Base-by-base conservation (phyloP, 345 rosid genomes). In the Camelina laxa region DNA sequence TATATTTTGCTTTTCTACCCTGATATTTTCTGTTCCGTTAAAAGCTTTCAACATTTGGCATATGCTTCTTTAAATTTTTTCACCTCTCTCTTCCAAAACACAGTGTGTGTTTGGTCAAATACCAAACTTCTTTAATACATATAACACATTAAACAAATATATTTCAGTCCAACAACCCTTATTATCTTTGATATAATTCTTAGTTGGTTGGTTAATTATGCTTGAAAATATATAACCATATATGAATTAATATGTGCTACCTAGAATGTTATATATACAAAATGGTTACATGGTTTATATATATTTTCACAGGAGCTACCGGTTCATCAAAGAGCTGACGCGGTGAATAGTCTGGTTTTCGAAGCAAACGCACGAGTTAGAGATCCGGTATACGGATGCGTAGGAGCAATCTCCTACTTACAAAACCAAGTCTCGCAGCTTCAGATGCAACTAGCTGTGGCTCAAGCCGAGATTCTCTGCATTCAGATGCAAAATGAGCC, bases 381-480 rank as follows among this genome's bases (percentile, higher is more conserved):
- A 76, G 97, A 91, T 80, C 97, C 97, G 0, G 95, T 91, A 1
- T 89, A 91, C 31, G 97, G 97, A 9, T 89, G 95, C 44, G 95
- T 85, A 11, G 97, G 97, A 42, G 95, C 91, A 48, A 91, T 91
- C 68, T 87, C 96, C 4, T 86, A 79, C 76, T 81, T 91, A 24
- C 93, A 91, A 71, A 87, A 87, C 58, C 96, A 91, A 81, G 97
- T 91, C 1, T 87, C 93, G 2, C 85, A 91, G 79, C 68, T 91
- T 70, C 89, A 89, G 75, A 90, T 89, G 88, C 89, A 91, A 74
- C 88, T 91, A 17, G 93, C 97, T 0, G 85, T 85, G 55, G 96
- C 96, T 77, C 96, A 91, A 74, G 77, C 96, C 0, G 96, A 91
- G 82, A 84, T 88, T 38, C 85, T 89, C 9, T 86, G 91, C 71